Conservation (phyloP, 2,329 filamentous ascomycete species). For the Chaetomium sp. region DNA sequence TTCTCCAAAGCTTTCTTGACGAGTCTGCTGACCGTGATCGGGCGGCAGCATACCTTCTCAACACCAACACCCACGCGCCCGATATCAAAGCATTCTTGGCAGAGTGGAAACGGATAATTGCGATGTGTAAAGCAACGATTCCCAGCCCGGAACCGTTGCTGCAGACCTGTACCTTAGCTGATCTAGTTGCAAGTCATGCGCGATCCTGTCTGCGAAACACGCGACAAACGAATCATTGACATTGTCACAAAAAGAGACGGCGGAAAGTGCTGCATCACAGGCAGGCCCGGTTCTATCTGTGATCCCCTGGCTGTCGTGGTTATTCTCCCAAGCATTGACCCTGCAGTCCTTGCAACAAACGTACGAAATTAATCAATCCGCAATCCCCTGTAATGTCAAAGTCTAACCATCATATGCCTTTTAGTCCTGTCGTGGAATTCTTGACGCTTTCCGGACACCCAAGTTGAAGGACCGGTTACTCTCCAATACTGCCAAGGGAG, state of each 20-base stretch:
- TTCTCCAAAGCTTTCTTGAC: background rate
- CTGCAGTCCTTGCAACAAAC: background rate
- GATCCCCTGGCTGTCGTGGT: conserved; percentile 1
- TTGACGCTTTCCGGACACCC: background rate
- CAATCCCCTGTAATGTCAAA: too few species aligned
- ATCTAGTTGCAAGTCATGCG: background rate
- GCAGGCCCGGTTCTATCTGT: background rate
- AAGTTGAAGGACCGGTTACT: background rate
- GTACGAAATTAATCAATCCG: too few species aligned
- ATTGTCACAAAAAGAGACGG: conserved; percentile 1
- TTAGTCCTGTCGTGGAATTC: conserved; percentile 3
- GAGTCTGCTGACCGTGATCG: background rate
- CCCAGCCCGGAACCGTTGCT: too few species aligned
- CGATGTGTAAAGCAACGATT: background rate
- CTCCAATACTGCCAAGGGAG: background rate
- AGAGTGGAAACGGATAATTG: background rate
- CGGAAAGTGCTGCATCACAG: conserved; percentile 7
- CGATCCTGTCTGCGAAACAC: background rate
- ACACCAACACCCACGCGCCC: background rate
- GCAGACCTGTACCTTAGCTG: background rate
- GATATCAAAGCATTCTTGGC: background rate
- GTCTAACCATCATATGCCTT: background rate
- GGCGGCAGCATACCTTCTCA: conserved; percentile 1
- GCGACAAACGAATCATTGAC: background rate
- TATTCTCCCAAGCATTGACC: background rate